phyloP scores from a whole-genome alignment of 345 rosid genomes.

The Adansonia digitata region DNA sequence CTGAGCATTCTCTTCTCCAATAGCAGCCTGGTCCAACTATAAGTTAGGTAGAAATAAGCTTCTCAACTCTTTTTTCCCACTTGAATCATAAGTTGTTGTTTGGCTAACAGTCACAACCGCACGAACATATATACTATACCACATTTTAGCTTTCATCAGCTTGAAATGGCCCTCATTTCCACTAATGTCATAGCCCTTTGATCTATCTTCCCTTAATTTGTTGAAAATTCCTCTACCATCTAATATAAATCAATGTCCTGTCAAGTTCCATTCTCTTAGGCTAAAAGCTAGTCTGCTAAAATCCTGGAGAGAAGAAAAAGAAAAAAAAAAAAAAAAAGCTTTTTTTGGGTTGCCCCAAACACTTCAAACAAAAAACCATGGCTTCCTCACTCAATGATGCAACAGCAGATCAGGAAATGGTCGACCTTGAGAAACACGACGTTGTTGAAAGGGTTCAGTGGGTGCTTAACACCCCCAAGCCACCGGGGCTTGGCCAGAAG shows the following conservation, averaged over 20 bases:
- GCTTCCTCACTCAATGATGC: constrained; percentile 29
- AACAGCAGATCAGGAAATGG: constrained; percentile 23
- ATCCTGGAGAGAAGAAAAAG: constrained; percentile 19
- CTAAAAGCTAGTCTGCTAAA: constrained; percentile 24
- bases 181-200: not conserved
- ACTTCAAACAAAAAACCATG: constrained; percentile 67
- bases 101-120: too few relatives aligned
- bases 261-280: not conserved
- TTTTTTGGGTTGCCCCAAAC: constrained; percentile 79
- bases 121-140: too few relatives aligned
- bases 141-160: not conserved
- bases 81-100: not conserved
- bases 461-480: constrained; percentile 66
- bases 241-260: not conserved
- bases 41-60: not conserved
- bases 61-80: not conserved
- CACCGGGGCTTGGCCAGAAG: constrained; percentile 58
- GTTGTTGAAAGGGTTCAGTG: constrained; percentile 41
- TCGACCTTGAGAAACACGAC: constrained; percentile 38
- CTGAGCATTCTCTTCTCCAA: too few relatives aligned
- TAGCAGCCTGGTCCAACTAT: not conserved
- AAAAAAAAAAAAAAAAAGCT: constrained; percentile 18
- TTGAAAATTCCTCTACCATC: not conserved
- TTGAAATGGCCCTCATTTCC: not conserved
- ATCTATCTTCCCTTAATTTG: not conserved